Percentiles rank a stretch among this genome's conserved stretches.
Conservation (phyloP, 176 grass and related monocot species). For the Pontederia crassipes region DNA sequence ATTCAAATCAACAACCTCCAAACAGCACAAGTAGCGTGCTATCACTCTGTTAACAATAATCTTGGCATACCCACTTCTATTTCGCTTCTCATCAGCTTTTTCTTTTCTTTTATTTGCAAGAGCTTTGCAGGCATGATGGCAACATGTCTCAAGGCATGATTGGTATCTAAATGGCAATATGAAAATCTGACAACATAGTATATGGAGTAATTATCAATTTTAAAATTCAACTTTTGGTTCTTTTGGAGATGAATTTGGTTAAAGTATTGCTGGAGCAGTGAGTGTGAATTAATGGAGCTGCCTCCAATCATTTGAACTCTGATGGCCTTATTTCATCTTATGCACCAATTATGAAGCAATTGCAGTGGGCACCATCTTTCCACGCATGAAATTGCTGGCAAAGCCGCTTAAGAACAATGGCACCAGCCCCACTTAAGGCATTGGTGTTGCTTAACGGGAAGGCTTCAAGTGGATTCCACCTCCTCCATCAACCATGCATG, state of each 20-base stretch:
- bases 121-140: no score
- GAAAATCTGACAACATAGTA: no score
- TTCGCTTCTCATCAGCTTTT: no score
- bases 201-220: no score
- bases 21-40: no score
- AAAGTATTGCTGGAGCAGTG: neutral
- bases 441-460: neutral
- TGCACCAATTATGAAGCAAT: neutral
- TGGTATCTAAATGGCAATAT: no score
- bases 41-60: no score
- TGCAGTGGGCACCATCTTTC: slow-evolving; percentile 1
- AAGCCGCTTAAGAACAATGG: neutral
- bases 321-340: neutral
- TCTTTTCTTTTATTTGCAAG: no score
- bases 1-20: no score
- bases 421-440: neutral
- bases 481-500: neutral
- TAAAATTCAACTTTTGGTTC: no score
- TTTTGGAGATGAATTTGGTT: neutral
- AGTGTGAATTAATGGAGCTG: neutral
- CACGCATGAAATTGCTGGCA: slow-evolving; percentile 9
- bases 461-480: neutral
- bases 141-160: no score
- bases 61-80: no score
- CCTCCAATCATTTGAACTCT: neutral